Percentiles rank a stretch among this genome's conserved stretches.
These are phyloP conservation scores for Microbotryum violaceum DNA, from an alignment of 1,284 basidiomycete species.

Conservation along the genomic window DNA sequence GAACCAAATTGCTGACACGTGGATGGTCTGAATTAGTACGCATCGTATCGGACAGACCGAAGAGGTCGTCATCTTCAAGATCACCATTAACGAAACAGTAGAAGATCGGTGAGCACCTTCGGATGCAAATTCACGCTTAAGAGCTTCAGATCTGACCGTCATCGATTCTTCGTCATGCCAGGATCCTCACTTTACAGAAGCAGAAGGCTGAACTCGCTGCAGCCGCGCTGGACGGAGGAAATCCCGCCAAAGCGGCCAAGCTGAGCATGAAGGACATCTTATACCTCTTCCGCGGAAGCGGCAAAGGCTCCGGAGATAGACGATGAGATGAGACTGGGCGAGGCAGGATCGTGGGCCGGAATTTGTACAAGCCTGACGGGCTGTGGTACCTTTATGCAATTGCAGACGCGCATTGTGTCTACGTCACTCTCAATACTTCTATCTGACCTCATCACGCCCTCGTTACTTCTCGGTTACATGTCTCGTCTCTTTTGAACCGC, in stretches of 20 bases:
- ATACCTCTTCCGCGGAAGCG: conserved; percentile 53
- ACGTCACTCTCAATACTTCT: too few relatives aligned
- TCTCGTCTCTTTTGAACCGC: conserved; percentile 1
- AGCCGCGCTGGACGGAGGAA: conserved; percentile 81
- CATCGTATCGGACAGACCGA: conserved; percentile 67
- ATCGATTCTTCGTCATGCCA: conserved; percentile 4
- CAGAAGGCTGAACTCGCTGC: conserved; percentile 76
- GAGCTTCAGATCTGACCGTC: background rate
- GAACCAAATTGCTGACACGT: background rate
- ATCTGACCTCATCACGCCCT: too few relatives aligned
- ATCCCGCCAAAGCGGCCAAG: conserved; percentile 66
- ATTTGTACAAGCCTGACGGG: too few relatives aligned
- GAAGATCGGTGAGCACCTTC: conserved; percentile 69
- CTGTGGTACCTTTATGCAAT: too few relatives aligned
- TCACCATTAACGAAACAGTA: conserved; percentile 79
- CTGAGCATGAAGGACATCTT: conserved; percentile 78
- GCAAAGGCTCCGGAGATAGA: too few relatives aligned
- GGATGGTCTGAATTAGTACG: conserved; percentile 1
- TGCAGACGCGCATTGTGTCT: too few relatives aligned
- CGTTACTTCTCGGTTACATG: background rate
- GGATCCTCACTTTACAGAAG: conserved; percentile 54
- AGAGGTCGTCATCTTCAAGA: conserved; percentile 85
- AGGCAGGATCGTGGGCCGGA: too few relatives aligned
- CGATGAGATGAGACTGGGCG: too few relatives aligned
- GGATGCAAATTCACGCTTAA: conserved; percentile 45